Evolutionary conservation across 2,329 filamentous ascomycete genomes (phyloP).

Genomic region (Fusarium sp.): DNA sequence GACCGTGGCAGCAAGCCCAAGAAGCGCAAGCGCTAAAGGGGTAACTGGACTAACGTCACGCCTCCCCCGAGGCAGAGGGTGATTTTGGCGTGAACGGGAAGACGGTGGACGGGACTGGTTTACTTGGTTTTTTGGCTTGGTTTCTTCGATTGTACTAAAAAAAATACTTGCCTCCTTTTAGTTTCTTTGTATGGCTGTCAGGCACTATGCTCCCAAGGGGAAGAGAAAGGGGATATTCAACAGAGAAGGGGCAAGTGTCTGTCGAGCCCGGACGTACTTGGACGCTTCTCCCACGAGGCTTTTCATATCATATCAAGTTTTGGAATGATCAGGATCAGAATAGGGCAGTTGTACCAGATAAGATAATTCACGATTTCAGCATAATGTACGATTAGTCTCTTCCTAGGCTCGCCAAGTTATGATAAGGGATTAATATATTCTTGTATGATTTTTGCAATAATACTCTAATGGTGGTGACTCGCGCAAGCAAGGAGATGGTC

Average conservation of each 20-base stretch:
- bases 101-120: conserved; percentile 4
- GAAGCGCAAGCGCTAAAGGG: conserved; percentile 55
- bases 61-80: neutral
- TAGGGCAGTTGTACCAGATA: conserved; percentile 26
- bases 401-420: no score
- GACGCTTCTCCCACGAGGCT: neutral
- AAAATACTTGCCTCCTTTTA: conserved; percentile 12
- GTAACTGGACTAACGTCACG: neutral
- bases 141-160: conserved; percentile 35
- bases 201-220: neutral
- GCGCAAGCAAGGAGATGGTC: neutral
- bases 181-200: conserved; percentile 11
- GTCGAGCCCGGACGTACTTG: conserved; percentile 3
- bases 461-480: no score
- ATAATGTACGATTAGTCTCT: conserved; percentile 5
- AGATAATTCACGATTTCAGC: conserved; percentile 35
- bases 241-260: neutral
- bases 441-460: no score
- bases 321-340: conserved; percentile 19
- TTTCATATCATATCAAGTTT: conserved; percentile 2
- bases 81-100: conserved; percentile 9
- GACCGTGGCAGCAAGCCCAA: conserved; percentile 75
- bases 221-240: neutral
- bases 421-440: no score
- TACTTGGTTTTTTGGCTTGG: conserved; percentile 12